phyloP scores from a whole-genome alignment of 1,284 basidiomycete genomes.

The Ganoderma multipileum region DNA sequence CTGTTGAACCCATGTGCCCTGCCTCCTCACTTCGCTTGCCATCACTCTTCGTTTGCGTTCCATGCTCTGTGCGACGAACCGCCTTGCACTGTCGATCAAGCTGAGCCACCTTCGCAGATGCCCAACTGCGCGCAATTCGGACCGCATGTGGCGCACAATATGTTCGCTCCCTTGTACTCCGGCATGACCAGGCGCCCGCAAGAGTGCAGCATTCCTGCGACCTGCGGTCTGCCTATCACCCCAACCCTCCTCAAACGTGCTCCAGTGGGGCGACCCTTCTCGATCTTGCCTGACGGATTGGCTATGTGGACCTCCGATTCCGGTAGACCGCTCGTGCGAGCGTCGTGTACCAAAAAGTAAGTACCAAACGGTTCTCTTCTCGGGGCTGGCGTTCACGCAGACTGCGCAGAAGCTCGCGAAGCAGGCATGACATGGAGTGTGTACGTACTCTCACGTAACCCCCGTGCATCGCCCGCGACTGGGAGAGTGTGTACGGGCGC shows the following conservation, averaged over 20 bases:
- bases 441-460: constrained; percentile 16
- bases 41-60: constrained; percentile 9
- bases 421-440: constrained; percentile 8
- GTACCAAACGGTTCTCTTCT: neutral
- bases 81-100: constrained; percentile 6
- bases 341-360: neutral
- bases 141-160: neutral
- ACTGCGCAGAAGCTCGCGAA: constrained; percentile 26
- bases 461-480: constrained; percentile 5
- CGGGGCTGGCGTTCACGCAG: constrained; percentile 5
- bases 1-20: constrained; percentile 17
- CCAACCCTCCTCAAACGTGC: neutral
- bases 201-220: neutral
- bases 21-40: constrained; percentile 6
- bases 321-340: neutral
- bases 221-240: constrained; percentile 18
- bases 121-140: neutral
- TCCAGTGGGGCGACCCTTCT: neutral
- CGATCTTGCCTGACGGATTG: neutral
- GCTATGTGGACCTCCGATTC: neutral
- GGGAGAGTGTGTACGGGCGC: neutral
- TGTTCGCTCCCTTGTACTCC: constrained; percentile 1
- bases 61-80: neutral
- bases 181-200: neutral
- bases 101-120: constrained; percentile 15